phyloP scores from a whole-genome alignment of 768 basidiomycete species.

The Gymnopilus dilepis region DNA sequence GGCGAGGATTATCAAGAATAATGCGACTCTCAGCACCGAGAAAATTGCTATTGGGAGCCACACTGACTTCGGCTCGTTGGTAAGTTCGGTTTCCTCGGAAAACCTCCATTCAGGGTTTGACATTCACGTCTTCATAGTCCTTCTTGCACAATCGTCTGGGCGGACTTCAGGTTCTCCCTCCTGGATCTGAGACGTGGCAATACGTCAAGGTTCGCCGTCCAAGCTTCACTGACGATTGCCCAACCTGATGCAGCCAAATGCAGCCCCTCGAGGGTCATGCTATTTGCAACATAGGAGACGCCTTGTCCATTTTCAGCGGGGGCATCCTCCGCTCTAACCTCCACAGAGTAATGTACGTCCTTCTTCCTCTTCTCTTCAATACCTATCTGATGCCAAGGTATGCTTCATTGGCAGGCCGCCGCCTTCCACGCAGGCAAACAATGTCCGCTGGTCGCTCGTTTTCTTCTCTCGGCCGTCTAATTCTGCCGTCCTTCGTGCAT shows the following conservation, averaged over 20 bases:
- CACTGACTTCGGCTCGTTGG: conserved; percentile 76
- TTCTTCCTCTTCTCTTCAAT: background rate
- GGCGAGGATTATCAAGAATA: conserved; percentile 56
- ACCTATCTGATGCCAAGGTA: background rate
- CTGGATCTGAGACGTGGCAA: conserved; percentile 66
- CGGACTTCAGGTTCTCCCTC: conserved; percentile 70
- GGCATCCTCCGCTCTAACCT: conserved; percentile 68
- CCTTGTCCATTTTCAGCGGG: conserved; percentile 64
- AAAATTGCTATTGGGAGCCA: conserved; percentile 64
- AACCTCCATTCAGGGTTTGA: background rate
- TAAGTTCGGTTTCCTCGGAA: conserved; percentile 40
- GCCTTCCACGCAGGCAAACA: conserved; percentile 56
- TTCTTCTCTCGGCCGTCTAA: conserved; percentile 72
- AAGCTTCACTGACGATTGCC: background rate
- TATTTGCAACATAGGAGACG: conserved; percentile 68
- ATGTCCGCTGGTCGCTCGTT: conserved; percentile 69
- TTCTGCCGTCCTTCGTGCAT: conserved; percentile 52
- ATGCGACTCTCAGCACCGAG: conserved; percentile 41
- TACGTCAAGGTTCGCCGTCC: conserved; percentile 58
- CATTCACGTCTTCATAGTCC: conserved; percentile 40
- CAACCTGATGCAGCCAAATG: background rate
- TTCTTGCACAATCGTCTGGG: conserved; percentile 75
- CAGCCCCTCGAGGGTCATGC: conserved; percentile 61
- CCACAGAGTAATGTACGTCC: conserved; percentile 63
- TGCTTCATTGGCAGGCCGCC: conserved; percentile 49